Evolutionary conservation across 192 early-diverging fungal genomes (phyloP), one percentile per base, ranked within the genome.

Genomic region (Backusella macrospora): DNA sequence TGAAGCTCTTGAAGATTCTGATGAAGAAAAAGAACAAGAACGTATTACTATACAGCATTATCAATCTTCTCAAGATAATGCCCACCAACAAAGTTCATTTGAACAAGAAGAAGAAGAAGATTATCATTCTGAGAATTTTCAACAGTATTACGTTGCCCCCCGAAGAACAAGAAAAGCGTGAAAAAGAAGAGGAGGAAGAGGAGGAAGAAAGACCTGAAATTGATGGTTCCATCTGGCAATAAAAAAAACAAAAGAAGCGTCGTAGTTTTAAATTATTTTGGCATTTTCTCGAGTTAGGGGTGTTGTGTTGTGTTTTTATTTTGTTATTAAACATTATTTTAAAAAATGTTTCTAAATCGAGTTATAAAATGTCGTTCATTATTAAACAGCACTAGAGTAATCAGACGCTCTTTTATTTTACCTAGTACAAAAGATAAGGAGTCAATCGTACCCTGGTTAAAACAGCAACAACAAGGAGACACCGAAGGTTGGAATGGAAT

Each of bases 1-100:
- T 4, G 62, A 73, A 18, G 21, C 62, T 14, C 34, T 18, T 42
- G 37, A 38, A 42, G 65, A 66, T 9, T 38, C 37, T 21, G 65
- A 66, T 42, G 65, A 66, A 66, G 65, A 65, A 18, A n/a, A 66
- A 18, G 65, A 66, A 15, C n/a, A 66, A 52, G 49, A 15, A 4
- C 37, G 43, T n/a, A 38, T 23, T 18, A 65, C 15, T 3, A 18
- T 37, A 38, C 63, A 65, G n/a, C 29, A 65, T 21, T 13, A 38
- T 15, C 39, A 66, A 7, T 9, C 39, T 13, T 16, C 65, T 65
- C 64, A 39, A 12, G 65, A 10, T 40, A 18, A 65, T 9, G 12
- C 16, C 10, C 63, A 65, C 6, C 63, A 37, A 10, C 65, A 66
- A 43, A 40, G 39, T 18, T 40, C 37, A 5, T 64, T 16, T 64